Base-by-base conservation (phyloP, 306 rosid species). In the Dalbergia oliveri region DNA sequence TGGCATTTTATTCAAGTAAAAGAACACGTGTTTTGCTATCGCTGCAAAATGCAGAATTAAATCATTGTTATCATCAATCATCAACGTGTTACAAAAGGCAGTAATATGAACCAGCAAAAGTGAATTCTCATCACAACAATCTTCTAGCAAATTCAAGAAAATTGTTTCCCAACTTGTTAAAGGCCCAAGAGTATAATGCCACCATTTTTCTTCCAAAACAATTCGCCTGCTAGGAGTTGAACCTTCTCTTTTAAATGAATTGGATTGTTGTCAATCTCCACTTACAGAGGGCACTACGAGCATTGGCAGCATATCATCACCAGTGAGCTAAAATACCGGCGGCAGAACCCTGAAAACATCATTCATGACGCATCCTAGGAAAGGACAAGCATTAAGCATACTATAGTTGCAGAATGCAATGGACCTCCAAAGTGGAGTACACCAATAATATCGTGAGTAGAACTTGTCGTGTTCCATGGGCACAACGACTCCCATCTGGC, bases 191-290 rank as follows among this genome's bases (percentile, higher is more conserved):
- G 37, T 26, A 41, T 5, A 43, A 43, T 71, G 62, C 50, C 47
- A 21, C 50, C 13, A 14, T 12, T 14, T 5, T 15, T 4, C 33
- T 34, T 58, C 16, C 68, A 13, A 12, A 18, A 39, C 19, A 73
- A 16, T 8, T 15, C 31, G 31, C 35, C 11, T 18, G 33, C 41
- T 16, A 5, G 54, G 16, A 16, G 11, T 6, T 34, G 19, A 19
- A 41, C 43, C 78, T n/a, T n/a, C 0, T 33, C 19, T 60, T 66
- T 16, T 8, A 39, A 41, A 39, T 4, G 50, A 16, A 39, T 37
- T 15, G 34, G 69, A 37, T 37, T 66, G 14, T n/a, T 66, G 31
- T 8, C 35, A 37, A n/a, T 43, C 54, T 69, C 59, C 73, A 69
- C 57, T 45, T 43, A 43, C 9, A 11, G 19, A 11, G 14, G 70